phyloP scores from a whole-genome alignment of 129 eudicot species.

The Flaveria brownii region DNA sequence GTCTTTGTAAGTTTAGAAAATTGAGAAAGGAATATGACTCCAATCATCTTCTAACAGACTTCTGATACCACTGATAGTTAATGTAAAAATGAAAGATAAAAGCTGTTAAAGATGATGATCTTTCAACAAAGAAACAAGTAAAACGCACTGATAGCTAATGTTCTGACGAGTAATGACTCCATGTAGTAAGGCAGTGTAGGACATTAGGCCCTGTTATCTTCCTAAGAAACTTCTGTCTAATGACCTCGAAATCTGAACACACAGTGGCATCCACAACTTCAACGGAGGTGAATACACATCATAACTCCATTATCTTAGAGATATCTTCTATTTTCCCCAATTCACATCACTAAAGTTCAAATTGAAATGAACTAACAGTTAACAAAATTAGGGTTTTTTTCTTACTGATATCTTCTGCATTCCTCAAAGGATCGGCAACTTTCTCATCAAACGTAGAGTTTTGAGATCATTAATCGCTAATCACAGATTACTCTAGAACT shows the following conservation, averaged over 20 bases:
- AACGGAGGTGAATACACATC: background rate
- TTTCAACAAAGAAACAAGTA: background rate
- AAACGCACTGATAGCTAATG: too few relatives aligned
- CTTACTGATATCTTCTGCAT: background rate
- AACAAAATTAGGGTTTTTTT: background rate
- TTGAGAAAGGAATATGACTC: background rate
- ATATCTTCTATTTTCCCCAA: background rate
- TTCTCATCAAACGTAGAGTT: background rate
- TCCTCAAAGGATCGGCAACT: background rate
- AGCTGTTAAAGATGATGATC: background rate
- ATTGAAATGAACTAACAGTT: background rate
- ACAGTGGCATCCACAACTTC: background rate
- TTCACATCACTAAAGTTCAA: constrained; percentile 1
- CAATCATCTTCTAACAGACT: background rate
- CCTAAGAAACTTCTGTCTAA: background rate
- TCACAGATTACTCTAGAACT: background rate
- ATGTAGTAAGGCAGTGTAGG: background rate
- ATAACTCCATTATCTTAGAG: background rate
- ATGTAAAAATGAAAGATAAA: background rate
- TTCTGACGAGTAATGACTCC: background rate
- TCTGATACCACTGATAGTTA: background rate
- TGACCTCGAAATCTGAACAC: background rate
- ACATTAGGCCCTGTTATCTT: constrained; percentile 3
- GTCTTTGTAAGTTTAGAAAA: background rate
- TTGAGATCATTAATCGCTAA: background rate